These are phyloP conservation scores for Endoconidiophora polonica DNA, from an alignment of 2,329 filamentous ascomycete genomes.

Conservation along the genomic window DNA sequence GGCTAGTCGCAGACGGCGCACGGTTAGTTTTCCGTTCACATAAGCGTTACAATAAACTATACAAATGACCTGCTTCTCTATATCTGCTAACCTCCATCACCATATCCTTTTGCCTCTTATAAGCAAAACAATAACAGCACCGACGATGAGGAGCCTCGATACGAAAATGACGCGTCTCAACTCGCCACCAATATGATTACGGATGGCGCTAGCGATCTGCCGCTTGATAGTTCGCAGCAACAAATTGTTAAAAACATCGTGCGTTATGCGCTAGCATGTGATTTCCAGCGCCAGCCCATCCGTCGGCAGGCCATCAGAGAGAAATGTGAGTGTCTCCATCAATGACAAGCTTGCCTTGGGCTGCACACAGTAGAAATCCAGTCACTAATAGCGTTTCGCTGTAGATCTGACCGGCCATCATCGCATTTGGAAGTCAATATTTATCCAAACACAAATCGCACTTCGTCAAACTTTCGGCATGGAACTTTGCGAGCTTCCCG, in stretches of 20 bases:
- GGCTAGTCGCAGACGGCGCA: neutral
- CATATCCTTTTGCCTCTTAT: too few species aligned
- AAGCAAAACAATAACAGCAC: conserved; percentile 12
- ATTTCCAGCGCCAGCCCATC: conserved; percentile 44
- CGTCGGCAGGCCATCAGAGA: conserved; percentile 45
- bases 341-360: neutral
- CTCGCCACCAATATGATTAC: conserved; percentile 20
- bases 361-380: neutral
- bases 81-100: neutral
- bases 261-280: conserved; percentile 50
- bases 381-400: neutral
- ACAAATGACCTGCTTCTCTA: neutral
- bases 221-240: conserved; percentile 27
- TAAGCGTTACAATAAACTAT: neutral
- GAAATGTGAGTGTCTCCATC: conserved; percentile 29
- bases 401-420: conserved; percentile 54
- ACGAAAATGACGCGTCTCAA: too few species aligned
- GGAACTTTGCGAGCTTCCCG: conserved; percentile 71
- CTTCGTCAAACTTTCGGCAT: conserved; percentile 70
- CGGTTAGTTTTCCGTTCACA: neutral
- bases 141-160: conserved; percentile 15
- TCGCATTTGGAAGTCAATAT: conserved; percentile 59
- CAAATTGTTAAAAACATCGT: conserved; percentile 49
- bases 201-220: conserved; percentile 22
- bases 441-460: conserved; percentile 57